Conservation (phyloP, 495 filamentous ascomycete species). For the Acidomyces sp. region DNA sequence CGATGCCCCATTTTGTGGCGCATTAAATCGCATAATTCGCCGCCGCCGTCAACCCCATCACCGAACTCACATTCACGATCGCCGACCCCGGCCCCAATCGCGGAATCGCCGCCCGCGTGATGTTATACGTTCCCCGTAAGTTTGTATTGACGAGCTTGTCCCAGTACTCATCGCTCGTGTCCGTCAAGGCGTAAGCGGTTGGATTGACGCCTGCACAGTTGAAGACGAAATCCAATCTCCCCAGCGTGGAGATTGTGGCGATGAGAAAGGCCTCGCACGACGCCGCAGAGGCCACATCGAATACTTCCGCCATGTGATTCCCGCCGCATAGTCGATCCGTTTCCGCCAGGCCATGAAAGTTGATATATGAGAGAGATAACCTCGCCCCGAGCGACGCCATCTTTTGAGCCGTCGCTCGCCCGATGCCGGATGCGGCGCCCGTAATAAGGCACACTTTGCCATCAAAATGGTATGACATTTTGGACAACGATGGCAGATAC, state of each 20-base stretch:
- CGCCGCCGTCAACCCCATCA: constrained; percentile 29
- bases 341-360: constrained; percentile 23
- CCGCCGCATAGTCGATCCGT: constrained; percentile 13
- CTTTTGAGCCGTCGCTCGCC: constrained; percentile 37
- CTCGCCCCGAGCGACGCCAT: constrained; percentile 32
- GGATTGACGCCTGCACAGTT: constrained; percentile 43
- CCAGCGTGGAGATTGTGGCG: neutral
- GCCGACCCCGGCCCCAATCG: constrained; percentile 17
- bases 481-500: no score
- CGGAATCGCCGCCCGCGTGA: constrained; percentile 24
- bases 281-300: constrained; percentile 30
- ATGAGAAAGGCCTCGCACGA: constrained; percentile 24
- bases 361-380: constrained; percentile 36
- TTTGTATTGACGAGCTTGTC: constrained; percentile 31
- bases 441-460: constrained; percentile 35
- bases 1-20: constrained; percentile 40
- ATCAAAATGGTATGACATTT: constrained; percentile 7
- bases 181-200: constrained; percentile 23
- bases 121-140: constrained; percentile 25
- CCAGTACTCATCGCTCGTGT: constrained; percentile 26
- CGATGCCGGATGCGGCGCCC: constrained; percentile 42
- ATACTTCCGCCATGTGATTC: constrained; percentile 20
- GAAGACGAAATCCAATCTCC: constrained; percentile 33
- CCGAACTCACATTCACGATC: constrained; percentile 36
- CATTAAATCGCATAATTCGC: constrained; percentile 37